These are phyloP conservation scores for Cucurbita ficifolia DNA, from an alignment of 306 rosid genomes.

Conservation along the genomic window DNA sequence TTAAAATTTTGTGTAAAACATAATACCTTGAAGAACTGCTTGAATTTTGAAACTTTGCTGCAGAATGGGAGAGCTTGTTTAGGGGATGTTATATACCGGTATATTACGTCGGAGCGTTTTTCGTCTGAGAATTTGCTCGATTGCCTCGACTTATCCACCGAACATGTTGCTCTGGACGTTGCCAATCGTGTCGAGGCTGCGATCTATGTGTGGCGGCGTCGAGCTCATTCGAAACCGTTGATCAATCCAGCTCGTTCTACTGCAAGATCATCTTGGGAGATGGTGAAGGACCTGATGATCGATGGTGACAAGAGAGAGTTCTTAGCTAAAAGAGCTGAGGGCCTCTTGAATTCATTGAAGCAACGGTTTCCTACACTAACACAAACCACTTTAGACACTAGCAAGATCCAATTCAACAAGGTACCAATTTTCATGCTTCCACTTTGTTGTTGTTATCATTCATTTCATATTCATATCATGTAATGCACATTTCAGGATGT, in stretches of 20 bases:
- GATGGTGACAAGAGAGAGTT: slow-evolving; percentile 83
- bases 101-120: slow-evolving; percentile 76
- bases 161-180: slow-evolving; percentile 82
- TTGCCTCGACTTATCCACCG: slow-evolving; percentile 83
- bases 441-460: not conserved
- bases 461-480: not conserved
- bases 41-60: not conserved
- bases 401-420: slow-evolving; percentile 89
- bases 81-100: slow-evolving; percentile 74
- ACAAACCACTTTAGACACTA: slow-evolving; percentile 73
- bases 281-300: slow-evolving; percentile 73
- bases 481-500: slow-evolving; percentile 49
- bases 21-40: not conserved
- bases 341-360: slow-evolving; percentile 52
- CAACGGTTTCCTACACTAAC: slow-evolving; percentile 80
- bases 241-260: slow-evolving; percentile 49
- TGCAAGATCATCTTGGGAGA: slow-evolving; percentile 85
- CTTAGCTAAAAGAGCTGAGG: slow-evolving; percentile 78
- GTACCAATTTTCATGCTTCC: slow-evolving; percentile 16
- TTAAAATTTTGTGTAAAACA: not conserved
- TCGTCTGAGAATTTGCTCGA: slow-evolving; percentile 67
- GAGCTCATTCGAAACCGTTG: slow-evolving; percentile 43
- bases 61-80: slow-evolving; percentile 90
- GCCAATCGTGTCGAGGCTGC: slow-evolving; percentile 91
- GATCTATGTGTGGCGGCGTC: slow-evolving; percentile 66